Evolutionary conservation across 805 yeast genomes (phyloP), one percentile per base, ranked within the genome.

Genomic region (Sugiyamaella valdiviana): DNA sequence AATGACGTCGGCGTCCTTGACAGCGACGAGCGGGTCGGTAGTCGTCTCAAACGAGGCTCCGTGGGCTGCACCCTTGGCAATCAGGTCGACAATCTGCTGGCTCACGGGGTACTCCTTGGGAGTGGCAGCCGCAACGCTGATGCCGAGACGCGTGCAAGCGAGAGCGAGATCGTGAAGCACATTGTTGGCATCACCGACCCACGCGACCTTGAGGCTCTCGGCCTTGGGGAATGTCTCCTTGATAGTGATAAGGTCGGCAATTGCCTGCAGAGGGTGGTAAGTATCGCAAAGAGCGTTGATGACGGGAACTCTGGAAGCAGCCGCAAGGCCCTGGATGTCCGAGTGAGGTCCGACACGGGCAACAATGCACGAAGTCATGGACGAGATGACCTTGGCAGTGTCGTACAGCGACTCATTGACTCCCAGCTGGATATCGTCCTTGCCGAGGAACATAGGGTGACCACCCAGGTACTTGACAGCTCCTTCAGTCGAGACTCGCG

Each of bases 121-220:
- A 9, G 93, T 79, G n/a, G 95, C 89, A 36, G 90, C 75, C 0
- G 91, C 66, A 12, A 90, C 93, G 50, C 78, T 74, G 50, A 93
- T 89, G 10, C 97, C 97, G 4, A 78, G 72, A 69, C 83, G 88
- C 56, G 88, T 75, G 21, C 93, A 79, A 6, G 96, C 98, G 53
- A 90, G 79, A 10, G 95, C 80, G 67, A 93, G 75, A 69, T 93
- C 99, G 65, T 93, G 91, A 52, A 93, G 83, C 26, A 93, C 98
- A 61, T 93, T 93, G 66, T 93, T 93, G 24, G 97, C 83, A 65
- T 91, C 99, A 51, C 99, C 99, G 16, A 93, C 80, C 99, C 99
- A 91, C 1, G 96, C 81, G 43, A 91, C 69, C 59, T 88, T 90
- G 55, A 89, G 74, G 12, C 77, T 78, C 40, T 62, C 54, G 43